Evolutionary conservation across 2,329 filamentous ascomycete species (phyloP), one percentile per base, ranked within the genome.

Genomic region (Fusarium abutilonis): DNA sequence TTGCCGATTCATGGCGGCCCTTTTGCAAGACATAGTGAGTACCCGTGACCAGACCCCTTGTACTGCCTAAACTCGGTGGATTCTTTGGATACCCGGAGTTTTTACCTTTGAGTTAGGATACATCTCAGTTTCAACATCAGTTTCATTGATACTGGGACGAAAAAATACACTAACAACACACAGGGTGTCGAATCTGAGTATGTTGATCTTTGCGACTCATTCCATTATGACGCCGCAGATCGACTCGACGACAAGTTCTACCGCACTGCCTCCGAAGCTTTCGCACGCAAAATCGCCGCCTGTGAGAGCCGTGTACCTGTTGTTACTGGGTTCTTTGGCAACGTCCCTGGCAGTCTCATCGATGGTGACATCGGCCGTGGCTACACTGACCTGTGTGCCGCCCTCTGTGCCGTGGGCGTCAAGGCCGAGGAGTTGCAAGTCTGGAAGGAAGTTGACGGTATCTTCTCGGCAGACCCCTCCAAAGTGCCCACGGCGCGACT

Each of bases 391-490:
- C 85, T 99, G 42, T 98, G 95, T 75, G 94, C 95, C 11, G 93
- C 95, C 6, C 82, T 99, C 14, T 89, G 93, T 47, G 93, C 95
- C 2, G 94, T 99, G 9, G 94, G 93, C 4, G 80, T 96, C n/a
- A 82, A 86, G 69, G 95, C 95, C 1, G 81, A 89, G 50, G 95
- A 99, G 76, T 83, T 99, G 48, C 95, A 99, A 76, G 91, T 99
- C 63, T 98, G 95, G 95, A 99, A 99, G 80, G 95, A 99, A 75
- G 95, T 99, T 7, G 95, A 99, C 75, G 93, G 93, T 56, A 96
- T 98, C 73, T 95, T 97, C 77, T 89, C 85, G 3, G 83, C 83
- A 6, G 94, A 97, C 72, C 93, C 93, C 3, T 87, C 90, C 70
- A 96, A 96, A 78, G 92, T 97, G 28, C 93, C 94, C 4, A 98